Percentiles rank a stretch among this genome's conserved stretches.
phyloP scores from a whole-genome alignment of 139 green algal genomes.

The Coccomyxa sp. region DNA sequence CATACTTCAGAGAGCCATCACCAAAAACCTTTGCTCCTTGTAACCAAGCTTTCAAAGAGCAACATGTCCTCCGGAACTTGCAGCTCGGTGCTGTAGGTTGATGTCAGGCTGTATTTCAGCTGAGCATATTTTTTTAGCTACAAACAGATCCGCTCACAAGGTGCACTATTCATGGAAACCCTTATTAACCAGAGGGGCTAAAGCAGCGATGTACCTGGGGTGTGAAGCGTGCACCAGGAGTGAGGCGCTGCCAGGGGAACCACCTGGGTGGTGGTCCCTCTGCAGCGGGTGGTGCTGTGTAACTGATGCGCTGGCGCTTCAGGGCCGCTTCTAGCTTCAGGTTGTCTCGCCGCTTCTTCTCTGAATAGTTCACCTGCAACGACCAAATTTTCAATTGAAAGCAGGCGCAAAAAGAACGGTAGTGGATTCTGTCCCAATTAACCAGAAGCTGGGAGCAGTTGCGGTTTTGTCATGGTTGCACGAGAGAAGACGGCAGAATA shows the following conservation, averaged over 20 bases:
- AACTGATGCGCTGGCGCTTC: background rate
- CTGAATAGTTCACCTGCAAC: background rate
- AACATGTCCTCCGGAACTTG: background rate
- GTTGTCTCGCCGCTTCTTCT: background rate
- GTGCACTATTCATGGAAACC: background rate
- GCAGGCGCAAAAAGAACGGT: background rate
- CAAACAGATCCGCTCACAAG: background rate
- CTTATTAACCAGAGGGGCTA: background rate
- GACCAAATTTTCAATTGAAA: background rate
- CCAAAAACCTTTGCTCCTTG: background rate
- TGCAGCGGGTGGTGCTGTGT: background rate
- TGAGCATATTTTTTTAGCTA: background rate
- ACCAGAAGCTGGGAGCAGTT: background rate
- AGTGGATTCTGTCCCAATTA: background rate
- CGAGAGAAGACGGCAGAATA: background rate
- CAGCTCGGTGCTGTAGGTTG: background rate
- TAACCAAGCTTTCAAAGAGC: background rate
- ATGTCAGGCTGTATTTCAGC: background rate
- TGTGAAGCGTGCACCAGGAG: background rate
- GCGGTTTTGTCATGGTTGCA: background rate
- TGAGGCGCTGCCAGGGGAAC: background rate
- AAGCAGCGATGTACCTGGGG: background rate
- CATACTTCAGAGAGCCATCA: background rate
- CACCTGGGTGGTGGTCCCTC: background rate
- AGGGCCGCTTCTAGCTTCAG: background rate